Percentiles rank a stretch among this genome's conserved stretches.
phyloP scores from a whole-genome alignment of 768 basidiomycete species.

The Gymnopilus junonius region DNA sequence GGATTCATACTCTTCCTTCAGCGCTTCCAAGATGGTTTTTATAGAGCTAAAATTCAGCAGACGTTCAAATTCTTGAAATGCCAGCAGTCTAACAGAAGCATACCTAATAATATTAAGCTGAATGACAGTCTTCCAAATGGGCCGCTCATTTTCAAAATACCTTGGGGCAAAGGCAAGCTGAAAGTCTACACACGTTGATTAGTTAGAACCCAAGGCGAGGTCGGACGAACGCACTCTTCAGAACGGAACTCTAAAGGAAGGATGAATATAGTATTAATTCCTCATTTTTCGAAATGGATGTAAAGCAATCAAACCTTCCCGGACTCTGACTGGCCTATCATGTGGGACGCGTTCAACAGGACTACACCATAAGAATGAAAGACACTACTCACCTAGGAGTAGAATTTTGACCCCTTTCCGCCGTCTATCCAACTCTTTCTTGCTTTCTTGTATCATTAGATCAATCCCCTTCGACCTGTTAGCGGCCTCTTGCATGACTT shows the following conservation, averaged over 20 bases:
- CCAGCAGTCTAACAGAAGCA: constrained; percentile 6
- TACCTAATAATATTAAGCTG: constrained; percentile 74
- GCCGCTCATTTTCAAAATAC: constrained; percentile 59
- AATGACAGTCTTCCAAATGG: constrained; percentile 66
- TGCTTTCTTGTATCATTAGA: constrained; percentile 45
- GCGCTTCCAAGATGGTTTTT: constrained; percentile 57
- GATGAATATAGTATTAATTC: background rate
- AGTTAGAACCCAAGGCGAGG: background rate
- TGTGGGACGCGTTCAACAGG: background rate
- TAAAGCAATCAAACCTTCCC: constrained; percentile 45
- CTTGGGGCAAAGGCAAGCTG: constrained; percentile 67
- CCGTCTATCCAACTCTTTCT: constrained; percentile 50
- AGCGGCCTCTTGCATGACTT: constrained; percentile 44
- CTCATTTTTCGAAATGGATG: background rate
- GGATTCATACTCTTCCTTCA: constrained; percentile 50
- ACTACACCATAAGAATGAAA: background rate
- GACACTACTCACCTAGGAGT: constrained; percentile 47
- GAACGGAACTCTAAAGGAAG: constrained; percentile 47
- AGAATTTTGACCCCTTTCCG: constrained; percentile 58
- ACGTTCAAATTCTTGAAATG: background rate
- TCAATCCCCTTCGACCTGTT: constrained; percentile 54
- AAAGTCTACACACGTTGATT: constrained; percentile 50
- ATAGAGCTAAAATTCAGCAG: constrained; percentile 46
- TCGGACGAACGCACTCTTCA: constrained; percentile 41
- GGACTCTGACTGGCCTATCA: constrained; percentile 61